Conservation (phyloP, 768 basidiomycete species). For the Astraeus odoratus region DNA sequence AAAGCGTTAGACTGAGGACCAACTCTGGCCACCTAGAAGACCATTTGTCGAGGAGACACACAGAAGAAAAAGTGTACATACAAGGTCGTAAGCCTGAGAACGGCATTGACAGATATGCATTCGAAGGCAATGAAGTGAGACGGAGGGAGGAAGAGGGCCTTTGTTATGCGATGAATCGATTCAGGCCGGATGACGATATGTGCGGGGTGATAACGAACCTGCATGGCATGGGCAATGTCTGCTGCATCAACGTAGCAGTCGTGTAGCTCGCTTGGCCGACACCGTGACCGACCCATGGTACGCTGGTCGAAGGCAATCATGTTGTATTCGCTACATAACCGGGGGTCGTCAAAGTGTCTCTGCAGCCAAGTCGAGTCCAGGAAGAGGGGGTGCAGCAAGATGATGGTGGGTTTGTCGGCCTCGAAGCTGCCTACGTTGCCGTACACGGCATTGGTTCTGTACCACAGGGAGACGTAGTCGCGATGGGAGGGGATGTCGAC, state of each 20-base stretch:
- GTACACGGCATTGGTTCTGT: conserved; percentile 55
- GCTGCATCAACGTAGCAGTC: conserved; percentile 79
- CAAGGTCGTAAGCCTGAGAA: conserved; percentile 60
- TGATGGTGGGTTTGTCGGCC: conserved; percentile 55
- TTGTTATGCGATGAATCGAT: conserved; percentile 1
- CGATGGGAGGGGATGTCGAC: conserved; percentile 55
- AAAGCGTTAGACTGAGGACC: conserved; percentile 59
- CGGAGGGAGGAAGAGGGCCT: conserved; percentile 60
- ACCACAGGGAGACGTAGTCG: conserved; percentile 69
- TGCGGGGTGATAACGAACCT: conserved; percentile 34
- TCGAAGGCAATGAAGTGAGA: conserved; percentile 71
- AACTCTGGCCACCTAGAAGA: conserved; percentile 55
- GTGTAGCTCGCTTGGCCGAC: conserved; percentile 46
- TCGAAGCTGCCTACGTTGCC: conserved; percentile 63
- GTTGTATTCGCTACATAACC: conserved; percentile 54
- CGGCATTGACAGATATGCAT: conserved; percentile 46
- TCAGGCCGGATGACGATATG: not conserved
- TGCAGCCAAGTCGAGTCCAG: conserved; percentile 66
- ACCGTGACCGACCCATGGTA: conserved; percentile 49
- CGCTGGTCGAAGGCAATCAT: conserved; percentile 73
- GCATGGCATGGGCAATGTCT: conserved; percentile 60
- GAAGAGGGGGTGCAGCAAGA: conserved; percentile 61
- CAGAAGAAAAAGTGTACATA: conserved; percentile 30
- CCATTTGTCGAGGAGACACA: conserved; percentile 5
- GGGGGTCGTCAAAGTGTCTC: conserved; percentile 59